Percentiles rank a stretch among this genome's conserved stretches.
Evolutionary conservation across 352 stramenopile species (phyloP).

Genomic region (Pilasporangium apinafurcum): DNA sequence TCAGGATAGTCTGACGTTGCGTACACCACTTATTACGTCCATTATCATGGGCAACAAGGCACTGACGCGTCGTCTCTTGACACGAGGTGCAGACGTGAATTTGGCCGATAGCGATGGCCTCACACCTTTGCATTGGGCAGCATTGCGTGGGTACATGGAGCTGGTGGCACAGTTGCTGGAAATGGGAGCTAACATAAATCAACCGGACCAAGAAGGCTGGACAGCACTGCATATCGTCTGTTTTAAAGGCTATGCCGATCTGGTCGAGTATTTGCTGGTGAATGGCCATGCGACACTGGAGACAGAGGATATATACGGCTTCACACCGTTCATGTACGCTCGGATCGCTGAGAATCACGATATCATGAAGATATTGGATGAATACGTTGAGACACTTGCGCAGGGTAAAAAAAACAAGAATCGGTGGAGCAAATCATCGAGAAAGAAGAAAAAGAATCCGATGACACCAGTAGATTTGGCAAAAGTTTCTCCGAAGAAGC

Average conservation of each 20-base stretch:
- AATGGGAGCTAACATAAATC: conserved; percentile 46
- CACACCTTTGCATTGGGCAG: conserved; percentile 58
- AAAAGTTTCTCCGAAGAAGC: conserved; percentile 33
- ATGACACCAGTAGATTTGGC: conserved; percentile 12
- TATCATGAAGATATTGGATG: conserved; percentile 49
- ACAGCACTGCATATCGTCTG: conserved; percentile 66
- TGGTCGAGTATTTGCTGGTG: conserved; percentile 68
- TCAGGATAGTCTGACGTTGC: conserved; percentile 46
- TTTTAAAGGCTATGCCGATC: conserved; percentile 60
- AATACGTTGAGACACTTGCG: conserved; percentile 25
- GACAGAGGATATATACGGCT: conserved; percentile 60
- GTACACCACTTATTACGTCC: conserved; percentile 60
- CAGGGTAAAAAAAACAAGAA: conserved; percentile 19
- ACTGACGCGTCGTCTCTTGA: conserved; percentile 47
- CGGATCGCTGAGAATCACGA: conserved; percentile 63
- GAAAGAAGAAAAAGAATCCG: conserved; percentile 17
- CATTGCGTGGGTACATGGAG: conserved; percentile 66
- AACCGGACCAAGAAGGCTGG: conserved; percentile 58
- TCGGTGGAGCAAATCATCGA: conserved; percentile 11
- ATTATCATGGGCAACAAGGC: conserved; percentile 85
- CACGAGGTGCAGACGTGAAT: conserved; percentile 46
- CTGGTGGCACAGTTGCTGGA: conserved; percentile 65
- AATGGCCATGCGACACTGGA: conserved; percentile 31
- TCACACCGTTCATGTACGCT: conserved; percentile 61
- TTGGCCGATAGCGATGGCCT: conserved; percentile 52